phyloP scores from a whole-genome alignment of 2,329 filamentous ascomycete species.

The Cercospora nicotianae region DNA sequence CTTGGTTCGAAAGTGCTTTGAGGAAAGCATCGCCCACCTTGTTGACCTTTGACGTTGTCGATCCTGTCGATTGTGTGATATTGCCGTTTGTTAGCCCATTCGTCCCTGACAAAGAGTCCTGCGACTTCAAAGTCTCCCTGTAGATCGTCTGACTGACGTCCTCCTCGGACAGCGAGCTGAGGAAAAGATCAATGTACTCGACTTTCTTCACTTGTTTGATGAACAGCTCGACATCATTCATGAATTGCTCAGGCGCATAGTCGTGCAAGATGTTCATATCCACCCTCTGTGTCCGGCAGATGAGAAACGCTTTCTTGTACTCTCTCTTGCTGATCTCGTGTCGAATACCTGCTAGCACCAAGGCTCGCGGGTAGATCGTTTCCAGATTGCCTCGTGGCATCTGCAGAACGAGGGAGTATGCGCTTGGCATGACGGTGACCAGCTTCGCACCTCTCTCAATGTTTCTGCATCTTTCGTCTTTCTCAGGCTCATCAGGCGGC shows the following conservation, averaged over 20 bases:
- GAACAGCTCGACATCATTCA: slow-evolving; percentile 72
- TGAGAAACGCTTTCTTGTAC: slow-evolving; percentile 79
- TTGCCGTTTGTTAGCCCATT: slow-evolving; percentile 21
- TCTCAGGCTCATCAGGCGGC: slow-evolving; percentile 83
- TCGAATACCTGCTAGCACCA: slow-evolving; percentile 88
- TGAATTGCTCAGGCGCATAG: slow-evolving; percentile 82
- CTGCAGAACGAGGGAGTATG: slow-evolving; percentile 82
- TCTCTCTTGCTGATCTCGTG: slow-evolving; percentile 75
- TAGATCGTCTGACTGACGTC: slow-evolving; percentile 95
- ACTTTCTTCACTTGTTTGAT: slow-evolving; percentile 80
- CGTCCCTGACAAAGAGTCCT: slow-evolving; percentile 28
- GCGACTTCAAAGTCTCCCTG: slow-evolving; percentile 69
- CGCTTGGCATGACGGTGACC: slow-evolving; percentile 84
- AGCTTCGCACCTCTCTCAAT: slow-evolving; percentile 87
- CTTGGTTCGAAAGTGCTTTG: slow-evolving; percentile 61
- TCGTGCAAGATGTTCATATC: slow-evolving; percentile 98
- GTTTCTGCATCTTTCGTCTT: slow-evolving; percentile 85
- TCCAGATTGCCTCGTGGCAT: slow-evolving; percentile 96
- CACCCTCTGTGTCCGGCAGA: slow-evolving; percentile 88
- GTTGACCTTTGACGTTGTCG: slow-evolving; percentile 70
- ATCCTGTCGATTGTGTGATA: neutral
- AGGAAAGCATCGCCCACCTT: slow-evolving; percentile 84
- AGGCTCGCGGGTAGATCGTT: slow-evolving; percentile 87
- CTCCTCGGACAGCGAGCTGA: slow-evolving; percentile 64
- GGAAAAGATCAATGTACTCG: slow-evolving; percentile 83